Evolutionary conservation across 1,139 yeast genomes (phyloP).

Genomic region (Kurtzmaniella quercitrusa): DNA sequence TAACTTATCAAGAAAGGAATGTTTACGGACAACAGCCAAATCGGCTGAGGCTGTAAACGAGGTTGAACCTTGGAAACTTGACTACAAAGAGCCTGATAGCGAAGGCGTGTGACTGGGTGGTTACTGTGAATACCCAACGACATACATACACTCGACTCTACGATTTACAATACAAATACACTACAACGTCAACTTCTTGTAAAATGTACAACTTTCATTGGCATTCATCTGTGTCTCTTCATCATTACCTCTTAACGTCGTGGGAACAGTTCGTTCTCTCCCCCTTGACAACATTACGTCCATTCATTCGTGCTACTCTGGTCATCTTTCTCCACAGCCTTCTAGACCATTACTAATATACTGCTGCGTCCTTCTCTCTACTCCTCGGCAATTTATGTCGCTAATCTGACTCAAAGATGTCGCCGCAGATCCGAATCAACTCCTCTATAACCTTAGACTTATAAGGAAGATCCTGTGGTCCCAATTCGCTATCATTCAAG

Average conservation of each 20-base stretch:
- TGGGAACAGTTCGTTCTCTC: no score
- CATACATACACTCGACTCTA: no score
- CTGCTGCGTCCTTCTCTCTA: no score
- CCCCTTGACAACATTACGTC: slow-evolving; percentile 1
- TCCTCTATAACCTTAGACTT: slow-evolving; percentile 85
- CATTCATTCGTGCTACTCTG: background rate
- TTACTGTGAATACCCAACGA: no score
- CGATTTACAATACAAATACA: background rate
- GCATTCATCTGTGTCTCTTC: background rate
- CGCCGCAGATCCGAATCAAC: slow-evolving; percentile 76
- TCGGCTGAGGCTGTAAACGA: no score
- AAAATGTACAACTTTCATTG: background rate
- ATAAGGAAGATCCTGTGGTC: slow-evolving; percentile 73
- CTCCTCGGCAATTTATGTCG: slow-evolving; percentile 6
- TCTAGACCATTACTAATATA: no score
- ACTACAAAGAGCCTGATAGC: no score
- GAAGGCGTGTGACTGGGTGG: no score
- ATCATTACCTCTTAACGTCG: background rate
- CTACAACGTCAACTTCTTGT: no score
- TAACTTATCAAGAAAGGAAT: no score
- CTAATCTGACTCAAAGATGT: slow-evolving; percentile 75
- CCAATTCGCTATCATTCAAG: slow-evolving; percentile 58
- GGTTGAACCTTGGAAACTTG: no score
- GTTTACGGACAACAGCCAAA: no score
- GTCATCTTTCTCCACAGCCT: background rate